Evolutionary conservation across 2,329 filamentous ascomycete genomes (phyloP).

Genomic region (Daldinia eschscholtzii): DNA sequence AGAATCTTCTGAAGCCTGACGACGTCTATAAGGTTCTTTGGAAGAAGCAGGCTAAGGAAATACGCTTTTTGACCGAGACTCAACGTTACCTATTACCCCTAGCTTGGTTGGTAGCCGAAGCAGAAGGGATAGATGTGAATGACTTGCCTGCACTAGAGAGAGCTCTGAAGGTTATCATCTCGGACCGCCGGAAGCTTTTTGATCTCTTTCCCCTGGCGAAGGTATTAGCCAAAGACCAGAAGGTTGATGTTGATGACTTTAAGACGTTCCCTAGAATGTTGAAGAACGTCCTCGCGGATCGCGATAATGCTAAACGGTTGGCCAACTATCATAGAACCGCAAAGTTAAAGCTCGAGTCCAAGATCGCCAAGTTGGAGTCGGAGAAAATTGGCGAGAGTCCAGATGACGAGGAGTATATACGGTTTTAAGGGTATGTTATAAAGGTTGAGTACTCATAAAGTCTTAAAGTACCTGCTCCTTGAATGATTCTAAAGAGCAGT

Average conservation of each 20-base stretch:
- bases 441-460: constrained; percentile 15
- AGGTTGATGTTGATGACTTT: constrained; percentile 29
- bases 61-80: constrained; percentile 6
- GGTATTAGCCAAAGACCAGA: constrained; percentile 42
- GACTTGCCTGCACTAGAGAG: constrained; percentile 22
- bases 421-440: constrained; percentile 14
- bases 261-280: constrained; percentile 25
- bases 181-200: constrained; percentile 36
- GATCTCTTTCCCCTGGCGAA: constrained; percentile 41
- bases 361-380: constrained; percentile 13
- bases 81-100: constrained; percentile 33
- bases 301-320: constrained; percentile 32
- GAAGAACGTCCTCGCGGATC: constrained; percentile 30
- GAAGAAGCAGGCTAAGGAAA: constrained; percentile 23
- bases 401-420: constrained; percentile 37
- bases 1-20: constrained; percentile 20
- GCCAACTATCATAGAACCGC: constrained; percentile 26
- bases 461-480: constrained; percentile 5
- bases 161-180: constrained; percentile 38
- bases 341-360: constrained; percentile 21
- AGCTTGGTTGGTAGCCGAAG: constrained; percentile 38
- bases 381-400: background rate
- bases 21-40: constrained; percentile 36
- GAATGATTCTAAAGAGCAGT: constrained; percentile 9
- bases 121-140: constrained; percentile 29